Conservation (phyloP, 805 yeast species). For the Pichia californica region DNA sequence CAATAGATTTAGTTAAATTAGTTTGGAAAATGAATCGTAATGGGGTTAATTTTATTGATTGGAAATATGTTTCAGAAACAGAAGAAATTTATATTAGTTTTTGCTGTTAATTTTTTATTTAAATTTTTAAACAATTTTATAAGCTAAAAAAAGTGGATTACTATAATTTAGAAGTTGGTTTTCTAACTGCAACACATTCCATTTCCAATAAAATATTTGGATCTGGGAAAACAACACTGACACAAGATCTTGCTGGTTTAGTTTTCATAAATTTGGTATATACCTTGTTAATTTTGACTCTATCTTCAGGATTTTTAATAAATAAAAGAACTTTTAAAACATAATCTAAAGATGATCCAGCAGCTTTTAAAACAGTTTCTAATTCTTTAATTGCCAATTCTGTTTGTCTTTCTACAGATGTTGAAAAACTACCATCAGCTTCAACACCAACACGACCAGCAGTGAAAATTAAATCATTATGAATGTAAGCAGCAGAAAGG, state of each 20-base stretch:
- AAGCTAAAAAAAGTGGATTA: too few species aligned
- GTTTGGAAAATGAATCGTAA: slow-evolving; percentile 4
- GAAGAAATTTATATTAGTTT: neutral
- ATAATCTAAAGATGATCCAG: slow-evolving; percentile 41
- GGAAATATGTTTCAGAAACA: slow-evolving; percentile 4
- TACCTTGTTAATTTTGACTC: slow-evolving; percentile 38
- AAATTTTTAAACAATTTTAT: too few species aligned
- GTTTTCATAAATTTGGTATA: slow-evolving; percentile 40
- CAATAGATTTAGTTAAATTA: neutral
- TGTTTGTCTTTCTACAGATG: slow-evolving; percentile 40
- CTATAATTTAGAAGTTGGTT: slow-evolving; percentile 16
- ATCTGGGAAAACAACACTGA: slow-evolving; percentile 46
- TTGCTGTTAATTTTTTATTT: neutral
- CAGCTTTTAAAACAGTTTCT: slow-evolving; percentile 33
- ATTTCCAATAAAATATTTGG: slow-evolving; percentile 44
- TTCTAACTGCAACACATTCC: slow-evolving; percentile 37
- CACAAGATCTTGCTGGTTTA: slow-evolving; percentile 49
- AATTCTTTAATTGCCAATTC: slow-evolving; percentile 39
- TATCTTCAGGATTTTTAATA: slow-evolving; percentile 37
- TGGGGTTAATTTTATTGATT: slow-evolving; percentile 13
- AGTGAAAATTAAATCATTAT: slow-evolving; percentile 19
- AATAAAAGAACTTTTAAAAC: slow-evolving; percentile 46
- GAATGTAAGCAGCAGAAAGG: slow-evolving; percentile 16
- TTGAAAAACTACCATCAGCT: slow-evolving; percentile 35
- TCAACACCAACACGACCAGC: slow-evolving; percentile 25